Base-by-base conservation (phyloP, 2,329 filamentous ascomycete genomes). In the Xylaria sp. region DNA sequence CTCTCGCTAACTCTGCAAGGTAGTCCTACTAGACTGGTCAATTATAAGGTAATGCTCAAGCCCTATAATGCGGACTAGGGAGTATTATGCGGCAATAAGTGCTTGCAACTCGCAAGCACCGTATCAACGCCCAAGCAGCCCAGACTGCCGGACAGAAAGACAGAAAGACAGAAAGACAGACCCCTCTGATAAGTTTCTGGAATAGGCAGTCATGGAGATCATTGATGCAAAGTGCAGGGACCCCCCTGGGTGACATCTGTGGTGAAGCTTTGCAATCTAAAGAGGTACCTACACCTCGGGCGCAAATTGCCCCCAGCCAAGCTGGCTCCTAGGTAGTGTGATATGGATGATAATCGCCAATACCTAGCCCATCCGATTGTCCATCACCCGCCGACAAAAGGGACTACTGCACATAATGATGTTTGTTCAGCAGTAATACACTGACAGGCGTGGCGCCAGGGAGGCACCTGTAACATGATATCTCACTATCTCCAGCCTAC, bases 221-320 rank as follows among this genome's bases (percentile, higher is more conserved):
- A 37, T 40, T 48, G 43, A 52, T 47, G 49, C 42, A 37, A n/a
- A 47, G 43, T 44, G 48, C 46, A 50, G 47, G 39, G 47, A 59
- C 44, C 54, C 50, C 22, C 37, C 22, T 51, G 21, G 41, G 17
- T 16, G 9, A 34, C 11, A 34, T 34, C 11, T 34, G 11, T 34
- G 16, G 11, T 34, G 29, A 34, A 34, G 29, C 29, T 34, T 34
- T 34, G 29, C 29, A 34, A 34, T 34, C 16, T 34, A 13, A 7
- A 26, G 5, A 26, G n/a, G n/a, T n/a, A 26, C 24, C 24, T 11
- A 26, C 24, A 26, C 6, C n/a, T n/a, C n/a, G n/a, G n/a, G n/a
- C n/a, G 11, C 24, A 26, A 5, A 26, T 26, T 26, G 24, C 6
- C 24, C n/a, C 29, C 16, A 34, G 29, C 9, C 29, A 34, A 34